phyloP scores from a whole-genome alignment of 106 monocot genomes.

The Chionographis japonica region DNA sequence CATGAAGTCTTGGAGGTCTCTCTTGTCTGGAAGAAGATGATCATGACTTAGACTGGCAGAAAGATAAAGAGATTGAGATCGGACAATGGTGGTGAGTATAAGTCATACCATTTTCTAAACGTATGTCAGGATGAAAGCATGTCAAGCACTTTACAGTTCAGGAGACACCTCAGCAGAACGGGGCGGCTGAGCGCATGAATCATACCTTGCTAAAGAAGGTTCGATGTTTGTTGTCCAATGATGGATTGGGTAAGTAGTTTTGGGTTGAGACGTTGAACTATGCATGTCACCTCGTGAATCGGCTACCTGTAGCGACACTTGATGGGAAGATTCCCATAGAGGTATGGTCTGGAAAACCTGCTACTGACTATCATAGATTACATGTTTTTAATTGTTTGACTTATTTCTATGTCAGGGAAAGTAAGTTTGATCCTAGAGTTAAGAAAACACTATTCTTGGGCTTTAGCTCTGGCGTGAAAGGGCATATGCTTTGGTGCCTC shows the following conservation, averaged over 20 bases:
- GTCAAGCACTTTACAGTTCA: not conserved
- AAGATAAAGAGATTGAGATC: not conserved
- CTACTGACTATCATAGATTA: not conserved
- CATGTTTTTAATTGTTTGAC: not conserved
- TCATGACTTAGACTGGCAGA: not conserved
- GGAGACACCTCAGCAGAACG: too few relatives aligned
- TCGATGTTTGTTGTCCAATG: too few relatives aligned
- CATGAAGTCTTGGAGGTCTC: not conserved
- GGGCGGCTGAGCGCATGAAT: too few relatives aligned
- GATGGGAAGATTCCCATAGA: not conserved
- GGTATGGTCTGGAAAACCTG: not conserved
- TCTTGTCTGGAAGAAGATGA: not conserved
- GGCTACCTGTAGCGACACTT: not conserved
- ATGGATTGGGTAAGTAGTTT: not conserved
- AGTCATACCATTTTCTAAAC: not conserved
- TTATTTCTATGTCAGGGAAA: not conserved
- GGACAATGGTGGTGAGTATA: constrained; percentile 1
- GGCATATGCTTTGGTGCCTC: not conserved
- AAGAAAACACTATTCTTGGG: not conserved
- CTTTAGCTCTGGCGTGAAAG: not conserved
- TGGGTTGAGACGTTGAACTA: not conserved
- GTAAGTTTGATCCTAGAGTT: not conserved
- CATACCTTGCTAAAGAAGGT: too few relatives aligned
- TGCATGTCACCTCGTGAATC: not conserved
- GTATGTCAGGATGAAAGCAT: not conserved